A percentile compares a stretch with the other conserved stretches of the same genome.
Evolutionary conservation across 768 basidiomycete genomes (phyloP).

Genomic region (Trametes coccinea): DNA sequence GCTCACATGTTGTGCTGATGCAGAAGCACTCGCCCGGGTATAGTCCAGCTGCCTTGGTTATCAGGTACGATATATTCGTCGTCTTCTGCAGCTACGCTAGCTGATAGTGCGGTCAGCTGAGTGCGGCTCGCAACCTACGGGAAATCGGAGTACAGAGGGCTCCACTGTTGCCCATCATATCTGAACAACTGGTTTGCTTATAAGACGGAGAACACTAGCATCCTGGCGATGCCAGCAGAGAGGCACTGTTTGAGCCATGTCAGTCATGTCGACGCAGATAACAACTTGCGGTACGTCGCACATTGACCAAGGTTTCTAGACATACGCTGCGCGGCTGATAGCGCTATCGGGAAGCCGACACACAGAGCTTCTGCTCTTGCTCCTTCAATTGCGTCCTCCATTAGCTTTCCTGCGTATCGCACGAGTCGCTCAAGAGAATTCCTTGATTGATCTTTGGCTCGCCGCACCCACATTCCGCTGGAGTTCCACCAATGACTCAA

Average conservation of each 20-base stretch:
- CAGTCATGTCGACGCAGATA: not conserved
- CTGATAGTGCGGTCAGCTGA: conserved; percentile 3
- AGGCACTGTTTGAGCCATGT: too few relatives aligned
- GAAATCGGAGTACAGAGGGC: not conserved
- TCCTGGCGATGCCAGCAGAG: too few relatives aligned
- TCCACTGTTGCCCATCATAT: not conserved
- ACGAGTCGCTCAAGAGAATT: not conserved
- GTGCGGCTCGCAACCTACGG: too few relatives aligned
- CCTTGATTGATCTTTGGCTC: not conserved
- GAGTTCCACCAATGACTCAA: not conserved
- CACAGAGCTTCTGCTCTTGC: not conserved
- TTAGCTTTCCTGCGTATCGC: not conserved
- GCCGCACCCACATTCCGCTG: not conserved
- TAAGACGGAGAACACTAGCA: too few relatives aligned
- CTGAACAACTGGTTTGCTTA: too few relatives aligned
- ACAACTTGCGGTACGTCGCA: not conserved
- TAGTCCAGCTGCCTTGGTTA: not conserved
- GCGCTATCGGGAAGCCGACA: conserved; percentile 6
- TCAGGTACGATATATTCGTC: conserved; percentile 16
- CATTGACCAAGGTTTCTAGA: not conserved
- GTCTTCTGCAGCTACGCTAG: not conserved
- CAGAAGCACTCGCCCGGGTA: not conserved
- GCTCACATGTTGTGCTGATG: conserved; percentile 16
- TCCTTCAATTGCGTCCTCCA: not conserved
- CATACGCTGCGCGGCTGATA: conserved; percentile 3